Conservation (phyloP, 129 eudicot genomes). For the Calendula officinalis region DNA sequence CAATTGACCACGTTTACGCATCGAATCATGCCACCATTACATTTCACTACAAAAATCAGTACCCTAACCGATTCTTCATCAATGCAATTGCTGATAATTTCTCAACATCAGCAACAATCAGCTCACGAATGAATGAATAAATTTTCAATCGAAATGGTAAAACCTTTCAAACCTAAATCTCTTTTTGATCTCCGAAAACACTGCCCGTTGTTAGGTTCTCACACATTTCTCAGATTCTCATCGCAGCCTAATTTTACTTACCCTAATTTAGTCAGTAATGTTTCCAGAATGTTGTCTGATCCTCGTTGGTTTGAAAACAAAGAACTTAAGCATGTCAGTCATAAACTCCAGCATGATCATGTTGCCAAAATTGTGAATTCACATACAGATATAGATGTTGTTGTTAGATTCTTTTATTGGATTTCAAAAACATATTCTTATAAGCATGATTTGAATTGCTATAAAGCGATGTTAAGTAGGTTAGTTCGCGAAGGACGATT, state of each 20-base stretch:
- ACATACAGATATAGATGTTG: constrained; percentile 36
- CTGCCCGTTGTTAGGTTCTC: constrained; percentile 28
- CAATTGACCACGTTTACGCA: constrained; percentile 43
- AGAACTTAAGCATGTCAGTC: constrained; percentile 53
- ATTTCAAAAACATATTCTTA: constrained; percentile 47
- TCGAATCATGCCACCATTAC: constrained; percentile 30
- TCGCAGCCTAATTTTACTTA: constrained; percentile 27
- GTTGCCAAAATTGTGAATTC: constrained; percentile 50
- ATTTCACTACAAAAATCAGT: neutral
- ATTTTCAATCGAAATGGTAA: constrained; percentile 53
- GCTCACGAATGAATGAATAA: constrained; percentile 40
- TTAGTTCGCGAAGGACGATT: constrained; percentile 43
- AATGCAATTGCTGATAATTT: constrained; percentile 14
- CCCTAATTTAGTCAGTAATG: constrained; percentile 40
- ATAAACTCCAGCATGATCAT: constrained; percentile 42
- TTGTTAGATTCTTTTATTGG: constrained; percentile 68
- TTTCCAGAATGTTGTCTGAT: constrained; percentile 43
- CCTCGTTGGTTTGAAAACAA: constrained; percentile 49
- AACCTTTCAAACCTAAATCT: constrained; percentile 44
- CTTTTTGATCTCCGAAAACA: constrained; percentile 16
- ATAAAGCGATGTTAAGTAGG: constrained; percentile 62
- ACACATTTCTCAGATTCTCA: constrained; percentile 35
- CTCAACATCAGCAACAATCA: constrained; percentile 27
- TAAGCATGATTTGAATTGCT: constrained; percentile 64
- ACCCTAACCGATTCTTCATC: constrained; percentile 1